These are phyloP conservation scores for Cercophora sp. DNA, from an alignment of 495 filamentous ascomycete species.

Conservation along the genomic window DNA sequence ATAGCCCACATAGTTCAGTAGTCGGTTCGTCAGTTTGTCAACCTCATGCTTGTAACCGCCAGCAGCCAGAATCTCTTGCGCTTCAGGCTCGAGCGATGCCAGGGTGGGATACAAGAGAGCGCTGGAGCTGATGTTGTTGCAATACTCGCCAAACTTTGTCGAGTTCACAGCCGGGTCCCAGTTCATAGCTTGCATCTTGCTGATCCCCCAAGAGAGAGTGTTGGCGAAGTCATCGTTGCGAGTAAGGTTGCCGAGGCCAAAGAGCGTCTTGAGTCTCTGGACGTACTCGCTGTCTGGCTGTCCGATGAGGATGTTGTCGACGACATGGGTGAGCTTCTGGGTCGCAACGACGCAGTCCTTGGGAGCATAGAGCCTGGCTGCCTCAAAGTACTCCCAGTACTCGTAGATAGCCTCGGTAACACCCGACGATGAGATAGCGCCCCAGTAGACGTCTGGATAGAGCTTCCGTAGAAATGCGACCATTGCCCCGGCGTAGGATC, in stretches of 20 bases:
- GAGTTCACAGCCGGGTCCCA: conserved; percentile 64
- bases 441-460: conserved; percentile 67
- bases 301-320: conserved; percentile 63
- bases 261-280: conserved; percentile 52
- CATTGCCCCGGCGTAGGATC: conserved; percentile 70
- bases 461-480: conserved; percentile 64
- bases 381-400: conserved; percentile 68
- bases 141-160: conserved; percentile 54
- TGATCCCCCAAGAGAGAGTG: conserved; percentile 47
- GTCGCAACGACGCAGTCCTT: conserved; percentile 51
- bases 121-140: conserved; percentile 51
- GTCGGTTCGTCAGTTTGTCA: conserved; percentile 43
- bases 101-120: conserved; percentile 42
- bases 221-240: conserved; percentile 60
- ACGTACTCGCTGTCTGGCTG: conserved; percentile 41
- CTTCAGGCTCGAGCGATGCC: conserved; percentile 37
- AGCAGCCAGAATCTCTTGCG: conserved; percentile 44
- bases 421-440: conserved; percentile 65
- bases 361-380: conserved; percentile 51
- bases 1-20: conserved; percentile 66
- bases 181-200: conserved; percentile 57
- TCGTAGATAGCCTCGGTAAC: conserved; percentile 68
- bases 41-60: conserved; percentile 55
- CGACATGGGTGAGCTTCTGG: conserved; percentile 54
- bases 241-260: conserved; percentile 56